These are phyloP conservation scores for Spathaspora boniae DNA, from an alignment of 805 yeast genomes.

Conservation along the genomic window DNA sequence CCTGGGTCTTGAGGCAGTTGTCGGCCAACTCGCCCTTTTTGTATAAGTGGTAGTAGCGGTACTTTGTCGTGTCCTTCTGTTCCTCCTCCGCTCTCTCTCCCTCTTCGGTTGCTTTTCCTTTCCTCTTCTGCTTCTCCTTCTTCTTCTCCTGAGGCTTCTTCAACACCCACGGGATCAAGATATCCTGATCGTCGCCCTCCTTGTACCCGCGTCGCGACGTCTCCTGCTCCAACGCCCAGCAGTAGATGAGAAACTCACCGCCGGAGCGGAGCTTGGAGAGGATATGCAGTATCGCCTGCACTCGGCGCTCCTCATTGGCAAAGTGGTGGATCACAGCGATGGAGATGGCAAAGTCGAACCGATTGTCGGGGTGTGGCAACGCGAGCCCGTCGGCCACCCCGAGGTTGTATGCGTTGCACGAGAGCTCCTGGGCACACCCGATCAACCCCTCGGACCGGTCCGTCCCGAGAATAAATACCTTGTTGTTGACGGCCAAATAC, in stretches of 20 bases:
- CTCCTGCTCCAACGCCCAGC: constrained; percentile 96
- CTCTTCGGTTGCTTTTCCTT: constrained; percentile 13
- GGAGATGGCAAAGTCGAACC: constrained; percentile 83
- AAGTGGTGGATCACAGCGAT: constrained; percentile 97
- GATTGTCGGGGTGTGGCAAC: constrained; percentile 35
- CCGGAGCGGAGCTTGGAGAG: constrained; percentile 52
- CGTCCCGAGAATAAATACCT: constrained; percentile 68
- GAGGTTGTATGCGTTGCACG: constrained; percentile 45
- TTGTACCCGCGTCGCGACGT: constrained; percentile 85
- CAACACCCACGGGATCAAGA: constrained; percentile 93
- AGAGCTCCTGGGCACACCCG: constrained; percentile 53
- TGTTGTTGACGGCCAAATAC: constrained; percentile 68
- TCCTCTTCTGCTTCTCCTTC: constrained; percentile 14
- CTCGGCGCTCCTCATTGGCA: constrained; percentile 75
- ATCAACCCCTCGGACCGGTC: constrained; percentile 71
- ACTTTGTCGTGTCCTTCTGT: constrained; percentile 46
- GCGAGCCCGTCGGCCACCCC: constrained; percentile 78
- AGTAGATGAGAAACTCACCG: constrained; percentile 78
- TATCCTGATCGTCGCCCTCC: constrained; percentile 90
- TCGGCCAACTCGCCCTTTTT: constrained; percentile 75
- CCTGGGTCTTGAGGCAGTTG: constrained; percentile 73
- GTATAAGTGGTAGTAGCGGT: constrained; percentile 87
- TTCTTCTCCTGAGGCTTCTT: constrained; percentile 42
- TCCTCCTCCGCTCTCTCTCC: constrained; percentile 11
- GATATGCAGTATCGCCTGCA: constrained; percentile 70